A percentile compares a stretch with the other conserved stretches of the same genome.
These are phyloP conservation scores for Biancaea sappan DNA, from an alignment of 306 rosid species.

Conservation along the genomic window DNA sequence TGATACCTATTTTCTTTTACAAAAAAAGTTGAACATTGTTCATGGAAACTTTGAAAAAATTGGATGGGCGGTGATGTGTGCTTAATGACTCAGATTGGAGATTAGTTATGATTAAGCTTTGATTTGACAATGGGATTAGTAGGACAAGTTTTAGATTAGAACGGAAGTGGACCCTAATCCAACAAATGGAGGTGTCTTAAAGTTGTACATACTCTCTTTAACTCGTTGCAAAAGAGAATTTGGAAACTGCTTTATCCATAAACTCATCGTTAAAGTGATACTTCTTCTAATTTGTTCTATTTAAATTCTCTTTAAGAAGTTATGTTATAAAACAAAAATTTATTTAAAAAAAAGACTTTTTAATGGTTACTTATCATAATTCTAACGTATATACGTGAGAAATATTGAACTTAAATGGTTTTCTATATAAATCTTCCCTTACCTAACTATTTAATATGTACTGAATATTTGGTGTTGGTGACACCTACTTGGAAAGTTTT, in stretches of 20 bases:
- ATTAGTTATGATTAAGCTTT: not conserved
- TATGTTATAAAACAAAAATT: too few species aligned
- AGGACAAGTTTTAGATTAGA: not conserved
- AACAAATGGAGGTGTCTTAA: not conserved
- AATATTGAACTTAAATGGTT: not conserved
- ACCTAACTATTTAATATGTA: not conserved
- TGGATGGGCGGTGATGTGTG: not conserved
- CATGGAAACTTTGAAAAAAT: constrained; percentile 13
- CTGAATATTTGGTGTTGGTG: not conserved
- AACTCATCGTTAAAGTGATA: not conserved
- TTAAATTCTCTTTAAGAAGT: too few species aligned
- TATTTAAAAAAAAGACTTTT: too few species aligned
- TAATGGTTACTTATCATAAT: too few species aligned
- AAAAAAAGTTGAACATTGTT: not conserved
- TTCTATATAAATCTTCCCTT: not conserved
- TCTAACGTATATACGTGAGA: not conserved
- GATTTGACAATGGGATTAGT: not conserved
- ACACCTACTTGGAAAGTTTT: not conserved
- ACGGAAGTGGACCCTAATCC: not conserved
- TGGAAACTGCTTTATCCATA: not conserved
- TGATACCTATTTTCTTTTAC: not conserved
- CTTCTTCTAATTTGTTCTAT: too few species aligned
- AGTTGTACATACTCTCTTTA: not conserved
- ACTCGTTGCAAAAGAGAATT: not conserved
- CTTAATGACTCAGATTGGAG: not conserved